A percentile compares a stretch with the other conserved stretches of the same genome.
Evolutionary conservation across 2,329 filamentous ascomycete genomes (phyloP).

Genomic region (Trichoderma breve): DNA sequence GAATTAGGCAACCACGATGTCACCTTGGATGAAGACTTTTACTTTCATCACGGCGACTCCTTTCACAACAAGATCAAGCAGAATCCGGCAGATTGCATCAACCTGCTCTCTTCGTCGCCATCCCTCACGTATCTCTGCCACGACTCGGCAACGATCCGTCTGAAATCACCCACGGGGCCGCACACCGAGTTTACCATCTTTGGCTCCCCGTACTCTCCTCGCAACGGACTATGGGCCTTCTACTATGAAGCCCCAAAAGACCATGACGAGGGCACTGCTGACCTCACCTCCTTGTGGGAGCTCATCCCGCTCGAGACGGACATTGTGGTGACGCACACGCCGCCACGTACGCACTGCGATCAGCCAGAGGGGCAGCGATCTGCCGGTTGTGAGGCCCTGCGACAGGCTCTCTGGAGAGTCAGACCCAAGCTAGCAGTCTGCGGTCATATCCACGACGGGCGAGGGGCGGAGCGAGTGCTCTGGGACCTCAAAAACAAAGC

Average conservation of each 20-base stretch:
- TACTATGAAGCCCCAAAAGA: conserved; percentile 48
- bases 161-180: conserved; percentile 55
- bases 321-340: conserved; percentile 70
- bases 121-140: conserved; percentile 66
- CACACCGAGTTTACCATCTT: conserved; percentile 64
- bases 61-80: conserved; percentile 59
- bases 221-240: conserved; percentile 63
- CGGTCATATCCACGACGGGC: conserved; percentile 68
- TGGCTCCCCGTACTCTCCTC: conserved; percentile 66
- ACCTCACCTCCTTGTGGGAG: conserved; percentile 53
- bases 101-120: conserved; percentile 52
- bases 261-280: conserved; percentile 20
- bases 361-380: conserved; percentile 38
- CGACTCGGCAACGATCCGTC: conserved; percentile 49
- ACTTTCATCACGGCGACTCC: conserved; percentile 47
- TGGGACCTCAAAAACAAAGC: conserved; percentile 53
- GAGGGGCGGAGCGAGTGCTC: conserved; percentile 60
- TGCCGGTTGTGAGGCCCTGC: conserved; percentile 60
- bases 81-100: conserved; percentile 51
- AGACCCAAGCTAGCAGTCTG: conserved; percentile 65
- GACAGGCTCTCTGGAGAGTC: conserved; percentile 56
- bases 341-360: conserved; percentile 60
- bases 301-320: conserved; percentile 60
- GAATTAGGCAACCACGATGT: conserved; percentile 69
- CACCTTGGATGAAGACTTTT: conserved; percentile 65